Evolutionary conservation across 2,329 filamentous ascomycete genomes (phyloP), one percentile per base, ranked within the genome.

Genomic region (Colletotrichum lupini): DNA sequence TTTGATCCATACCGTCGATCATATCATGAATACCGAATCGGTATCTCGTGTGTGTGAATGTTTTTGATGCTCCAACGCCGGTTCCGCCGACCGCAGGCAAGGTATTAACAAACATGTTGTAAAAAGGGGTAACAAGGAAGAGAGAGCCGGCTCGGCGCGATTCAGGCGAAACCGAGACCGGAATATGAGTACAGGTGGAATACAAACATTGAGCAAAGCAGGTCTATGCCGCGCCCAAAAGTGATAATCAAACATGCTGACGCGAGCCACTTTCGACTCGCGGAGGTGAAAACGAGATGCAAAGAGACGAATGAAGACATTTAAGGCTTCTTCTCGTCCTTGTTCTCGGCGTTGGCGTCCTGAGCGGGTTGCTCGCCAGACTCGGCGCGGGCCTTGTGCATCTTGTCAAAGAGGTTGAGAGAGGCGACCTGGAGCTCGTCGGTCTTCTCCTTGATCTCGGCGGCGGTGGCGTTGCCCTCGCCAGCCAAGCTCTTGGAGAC

Each of bases 351-450:
- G 87, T 95, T 92, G 77, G 88, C 91, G 83, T 94, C 92, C 73
- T 74, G 72, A 74, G 89, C 80, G 79, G 85, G 84, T 80, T 89
- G 85, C 82, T 90, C 85, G 81, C 87, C 84, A 78, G 88, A 88
- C 87, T 95, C 93, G 78, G 86, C 84, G 79, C 94, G 93, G 78
- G 96, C 95, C 90, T 97, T 97, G 94, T 99, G 96, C 94, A 99
- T 98, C 93, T 98, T 98, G 89, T 98, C 97, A 85, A 99, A 98
- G 81, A 98, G 92, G 87, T 94, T 97, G 87, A 99, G 89, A 86
- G 93, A 96, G 78, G 96, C 94, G 84, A 93, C 94, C 89, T 98
- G 97, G 82, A 99, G 94, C 86, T 98, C 96, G 78, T 98, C 97
- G 80, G 94, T 97, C 94, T 98, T 98, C 88, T 94, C 92, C 94